Evolutionary conservation across 2,329 filamentous ascomycete species (phyloP).

Genomic region (Trichoderma asperellum): DNA sequence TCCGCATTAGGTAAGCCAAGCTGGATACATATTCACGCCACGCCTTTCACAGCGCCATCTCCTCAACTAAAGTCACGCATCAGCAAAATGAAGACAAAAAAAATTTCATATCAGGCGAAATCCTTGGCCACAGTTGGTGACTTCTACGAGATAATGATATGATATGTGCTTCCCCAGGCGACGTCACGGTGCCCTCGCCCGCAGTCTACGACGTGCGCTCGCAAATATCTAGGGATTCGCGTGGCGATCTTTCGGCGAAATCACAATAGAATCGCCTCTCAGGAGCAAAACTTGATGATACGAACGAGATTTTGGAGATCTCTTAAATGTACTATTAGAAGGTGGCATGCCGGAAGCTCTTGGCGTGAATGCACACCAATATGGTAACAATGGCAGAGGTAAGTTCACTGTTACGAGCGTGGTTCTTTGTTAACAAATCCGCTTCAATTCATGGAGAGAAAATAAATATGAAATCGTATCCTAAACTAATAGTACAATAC

Average conservation of each 20-base stretch:
- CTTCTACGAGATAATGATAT: background rate
- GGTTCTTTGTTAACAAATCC: background rate
- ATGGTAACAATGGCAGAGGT: background rate
- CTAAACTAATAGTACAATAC: slow-evolving; percentile 25
- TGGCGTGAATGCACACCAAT: background rate
- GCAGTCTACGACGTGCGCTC: too few species aligned
- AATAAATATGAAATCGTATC: slow-evolving; percentile 10
- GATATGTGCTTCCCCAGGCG: background rate
- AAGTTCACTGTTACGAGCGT: background rate
- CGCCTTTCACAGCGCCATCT: background rate
- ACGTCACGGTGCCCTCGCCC: too few species aligned
- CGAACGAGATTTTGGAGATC: background rate
- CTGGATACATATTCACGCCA: background rate
- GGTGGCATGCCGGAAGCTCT: background rate
- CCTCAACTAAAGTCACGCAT: background rate
- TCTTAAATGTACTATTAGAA: too few species aligned
- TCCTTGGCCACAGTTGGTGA: background rate
- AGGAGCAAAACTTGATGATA: background rate
- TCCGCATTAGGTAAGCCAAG: too few species aligned
- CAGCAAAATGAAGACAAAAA: background rate
- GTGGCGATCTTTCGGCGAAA: background rate
- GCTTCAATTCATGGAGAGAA: background rate
- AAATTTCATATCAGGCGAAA: background rate
- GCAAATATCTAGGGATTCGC: too few species aligned
- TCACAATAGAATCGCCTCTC: background rate